Percentiles rank a stretch among this genome's conserved stretches.
phyloP scores from a whole-genome alignment of 2,329 filamentous ascomycete species.

The Trichoderma brevicompactum region DNA sequence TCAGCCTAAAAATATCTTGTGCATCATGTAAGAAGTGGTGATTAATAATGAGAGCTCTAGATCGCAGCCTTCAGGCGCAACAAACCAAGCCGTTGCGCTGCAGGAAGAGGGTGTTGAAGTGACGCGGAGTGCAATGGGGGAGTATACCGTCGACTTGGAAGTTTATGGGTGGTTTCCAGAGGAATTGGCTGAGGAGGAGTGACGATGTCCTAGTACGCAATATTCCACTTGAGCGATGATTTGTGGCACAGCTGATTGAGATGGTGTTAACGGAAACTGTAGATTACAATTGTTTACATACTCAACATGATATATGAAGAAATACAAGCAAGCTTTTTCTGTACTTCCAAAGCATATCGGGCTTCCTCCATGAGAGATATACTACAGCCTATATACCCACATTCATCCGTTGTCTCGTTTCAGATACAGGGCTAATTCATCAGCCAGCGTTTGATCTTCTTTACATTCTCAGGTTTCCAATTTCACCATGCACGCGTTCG shows the following conservation, averaged over 20 bases:
- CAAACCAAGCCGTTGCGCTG: conserved; percentile 56
- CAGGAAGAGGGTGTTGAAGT: conserved; percentile 58
- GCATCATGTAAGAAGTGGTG: neutral
- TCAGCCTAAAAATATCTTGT: too few species aligned
- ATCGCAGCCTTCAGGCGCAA: conserved; percentile 54
- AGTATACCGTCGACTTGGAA: conserved; percentile 55
- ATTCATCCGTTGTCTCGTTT: neutral
- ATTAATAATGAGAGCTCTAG: conserved; percentile 37
- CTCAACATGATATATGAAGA: neutral
- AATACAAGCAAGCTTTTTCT: neutral
- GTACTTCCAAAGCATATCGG: neutral
- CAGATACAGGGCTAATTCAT: neutral
- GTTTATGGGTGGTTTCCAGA: conserved; percentile 62
- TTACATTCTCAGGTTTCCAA: neutral
- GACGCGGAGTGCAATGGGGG: conserved; percentile 53
- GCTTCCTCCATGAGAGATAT: neutral
- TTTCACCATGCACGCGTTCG: neutral
- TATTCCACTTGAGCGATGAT: neutral
- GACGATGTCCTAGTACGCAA: neutral
- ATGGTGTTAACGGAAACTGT: neutral
- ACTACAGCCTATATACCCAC: too few species aligned
- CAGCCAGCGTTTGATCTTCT: neutral
- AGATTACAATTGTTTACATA: neutral
- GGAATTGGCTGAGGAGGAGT: conserved; percentile 50
- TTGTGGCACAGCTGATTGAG: neutral